Base-by-base conservation (phyloP, 2,329 filamentous ascomycete genomes). In the Scedosporium aurantiacum region DNA sequence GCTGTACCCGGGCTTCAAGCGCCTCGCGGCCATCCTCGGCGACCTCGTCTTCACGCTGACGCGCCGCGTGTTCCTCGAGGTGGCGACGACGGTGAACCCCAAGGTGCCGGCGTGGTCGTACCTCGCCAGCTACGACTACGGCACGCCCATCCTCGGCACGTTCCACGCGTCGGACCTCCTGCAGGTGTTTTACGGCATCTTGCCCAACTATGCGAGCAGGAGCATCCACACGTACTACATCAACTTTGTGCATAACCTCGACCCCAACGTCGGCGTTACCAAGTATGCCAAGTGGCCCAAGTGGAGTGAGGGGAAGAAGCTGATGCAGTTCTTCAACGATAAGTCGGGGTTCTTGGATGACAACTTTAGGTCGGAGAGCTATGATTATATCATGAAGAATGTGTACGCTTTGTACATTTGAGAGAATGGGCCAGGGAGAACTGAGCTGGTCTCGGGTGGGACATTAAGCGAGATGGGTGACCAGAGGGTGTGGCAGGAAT, bases 1-100 rank as follows among this genome's bases (percentile, higher is more conserved):
- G 67, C 78, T 80, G 68, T 87, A 86, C 66, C 82, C 84, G 0
- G 80, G 87, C 66, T 88, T 80, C 74, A 89, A 88, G 69, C 80
- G 83, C 8, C 69, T 86, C 0, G 79, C 83, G 1, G 84, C 85
- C 27, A 78, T 88, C 4, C 71, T 87, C 0, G 85, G 85, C n/a
- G 85, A 88, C 66, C 64, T 85, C 0, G 79, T 78, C 0, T 88
- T 88, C 71, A 71, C 67, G 2, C 67, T 72, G 3, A 75, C 57
- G 60, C 71, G 43, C 5, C 65, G 62, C 2, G 63, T 75, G 1
- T 81, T 85, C 66, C 75, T 88, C 25, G 68, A 75, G 25, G 65
- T 70, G 2, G 69, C 79, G 1, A 67, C 67, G 0, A 61, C 70
- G 1, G 70, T 75, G 3, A 74, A 76, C 41, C 77, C 78, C 0